Percentiles rank a stretch among this genome's conserved stretches.
Conservation (phyloP, 1,139 yeast species). For the Saccharomycopsis crataegensis region DNA sequence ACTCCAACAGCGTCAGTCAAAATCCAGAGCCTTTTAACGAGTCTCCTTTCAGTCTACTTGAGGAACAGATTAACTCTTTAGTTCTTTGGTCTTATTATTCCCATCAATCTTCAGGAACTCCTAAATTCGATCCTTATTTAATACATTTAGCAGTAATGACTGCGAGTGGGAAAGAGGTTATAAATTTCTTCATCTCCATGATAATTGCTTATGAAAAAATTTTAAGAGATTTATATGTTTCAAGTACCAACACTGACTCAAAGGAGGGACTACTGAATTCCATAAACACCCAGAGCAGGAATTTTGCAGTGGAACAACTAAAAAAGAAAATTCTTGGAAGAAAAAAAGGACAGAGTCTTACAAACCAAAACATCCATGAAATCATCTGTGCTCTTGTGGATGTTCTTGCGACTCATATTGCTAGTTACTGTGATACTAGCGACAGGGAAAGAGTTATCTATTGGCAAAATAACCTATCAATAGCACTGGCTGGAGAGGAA, state of each 20-base stretch:
- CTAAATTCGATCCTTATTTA: conserved; percentile 14
- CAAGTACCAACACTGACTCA: too few relatives aligned
- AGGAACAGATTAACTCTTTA: conserved; percentile 11
- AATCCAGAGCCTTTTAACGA: background rate
- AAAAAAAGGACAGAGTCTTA: background rate
- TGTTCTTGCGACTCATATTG: conserved; percentile 3
- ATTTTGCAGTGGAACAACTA: background rate
- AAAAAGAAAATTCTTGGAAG: background rate
- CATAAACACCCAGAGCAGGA: background rate
- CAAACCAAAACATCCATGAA: background rate
- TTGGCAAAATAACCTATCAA: background rate
- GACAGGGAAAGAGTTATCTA: background rate
- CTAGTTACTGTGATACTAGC: background rate
- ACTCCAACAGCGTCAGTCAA: background rate
- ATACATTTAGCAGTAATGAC: background rate
- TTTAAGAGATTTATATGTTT: background rate
- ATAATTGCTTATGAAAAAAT: background rate
- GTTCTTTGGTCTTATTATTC: conserved; percentile 9
- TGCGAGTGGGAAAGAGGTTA: background rate
- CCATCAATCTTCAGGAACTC: background rate
- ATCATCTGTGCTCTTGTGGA: background rate
- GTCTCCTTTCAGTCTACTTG: conserved; percentile 6
- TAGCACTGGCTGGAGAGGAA: background rate
- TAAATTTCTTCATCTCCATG: conserved; percentile 1
- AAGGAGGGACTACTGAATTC: too few relatives aligned